Evolutionary conservation across 805 yeast genomes (phyloP).

Genomic region (Wickerhamomyces silvicola): DNA sequence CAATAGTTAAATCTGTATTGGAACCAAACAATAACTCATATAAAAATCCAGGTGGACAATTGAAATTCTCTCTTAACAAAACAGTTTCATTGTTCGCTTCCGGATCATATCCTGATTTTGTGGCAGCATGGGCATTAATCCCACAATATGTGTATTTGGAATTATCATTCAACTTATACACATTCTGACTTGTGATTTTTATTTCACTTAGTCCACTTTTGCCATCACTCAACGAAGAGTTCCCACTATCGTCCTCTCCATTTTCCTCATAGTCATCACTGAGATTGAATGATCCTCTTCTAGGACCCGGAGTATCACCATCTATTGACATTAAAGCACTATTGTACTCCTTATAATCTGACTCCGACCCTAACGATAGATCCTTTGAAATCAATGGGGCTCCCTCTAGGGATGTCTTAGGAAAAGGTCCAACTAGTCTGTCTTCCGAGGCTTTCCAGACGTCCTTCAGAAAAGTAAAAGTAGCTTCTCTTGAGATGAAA

Average conservation of each 20-base stretch:
- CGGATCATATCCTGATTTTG: conserved; percentile 40
- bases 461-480: conserved; percentile 51
- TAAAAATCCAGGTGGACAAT: conserved; percentile 74
- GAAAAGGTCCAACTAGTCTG: neutral
- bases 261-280: conserved; percentile 23
- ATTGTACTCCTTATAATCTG: conserved; percentile 21
- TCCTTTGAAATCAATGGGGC: conserved; percentile 14
- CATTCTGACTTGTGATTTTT: conserved; percentile 14
- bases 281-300: conserved; percentile 16
- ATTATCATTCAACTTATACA: conserved; percentile 31
- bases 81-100: conserved; percentile 43
- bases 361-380: conserved; percentile 9
- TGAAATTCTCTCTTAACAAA: conserved; percentile 44
- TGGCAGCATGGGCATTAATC: conserved; percentile 56
- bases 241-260: conserved; percentile 23
- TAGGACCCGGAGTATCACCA: conserved; percentile 24
- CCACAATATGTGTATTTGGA: conserved; percentile 49
- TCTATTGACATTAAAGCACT: conserved; percentile 40
- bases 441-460: conserved; percentile 18
- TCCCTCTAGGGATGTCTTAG: conserved; percentile 4
- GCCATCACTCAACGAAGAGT: conserved; percentile 4
- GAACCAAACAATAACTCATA: conserved; percentile 67
- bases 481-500: conserved; percentile 73
- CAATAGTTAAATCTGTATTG: conserved; percentile 35
- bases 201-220: conserved; percentile 7